Evolutionary conservation across 2,329 filamentous ascomycete genomes (phyloP), one percentile per base, ranked within the genome.

Genomic region (Shiraia bambusicola): DNA sequence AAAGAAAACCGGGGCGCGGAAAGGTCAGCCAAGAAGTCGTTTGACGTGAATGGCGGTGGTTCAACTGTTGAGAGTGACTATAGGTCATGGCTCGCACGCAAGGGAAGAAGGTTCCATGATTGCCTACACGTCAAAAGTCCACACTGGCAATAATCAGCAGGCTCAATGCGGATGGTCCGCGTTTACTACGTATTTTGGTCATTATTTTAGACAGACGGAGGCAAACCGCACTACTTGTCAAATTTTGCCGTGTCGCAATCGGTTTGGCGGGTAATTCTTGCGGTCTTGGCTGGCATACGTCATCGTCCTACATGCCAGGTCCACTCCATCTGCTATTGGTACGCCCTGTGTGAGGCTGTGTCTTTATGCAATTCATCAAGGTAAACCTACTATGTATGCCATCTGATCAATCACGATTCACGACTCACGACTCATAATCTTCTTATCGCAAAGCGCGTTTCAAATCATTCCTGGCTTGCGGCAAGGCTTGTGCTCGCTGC

Each of bases 1-100:
- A 38, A 45, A 26, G 26, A 57, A 51, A 54, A 54, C 39, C 48
- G 54, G 54, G 57, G 37, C 52, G 36, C 22, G 37, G 36, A 43
- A 40, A 35, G 34, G 49, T 41, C 51, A 50, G 37, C 44, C 25
- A 22, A 13, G 33, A 22, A 25, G 13, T 6, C n/a, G 29, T 13
- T 37, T 19, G 42, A 46, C 42, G 35, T 47, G 34, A 38, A 51
- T 45, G 35, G 45, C 42, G 42, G 19, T 16, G n/a, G 10, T 9
- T 4, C 28, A 14, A n/a, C n/a, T 52, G 54, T 56, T 56, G 50
- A 45, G 49, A 53, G n/a, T n/a, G n/a, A n/a, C n/a, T n/a, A n/a
- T n/a, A n/a, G n/a, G n/a, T n/a, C n/a, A n/a, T n/a, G n/a, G 40
- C 37, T 27, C 34, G 32, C 38, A 34, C 16, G 28, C 29, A 37